phyloP scores from a whole-genome alignment of 73 alveolate species.

The Paramecium primaurelia region DNA sequence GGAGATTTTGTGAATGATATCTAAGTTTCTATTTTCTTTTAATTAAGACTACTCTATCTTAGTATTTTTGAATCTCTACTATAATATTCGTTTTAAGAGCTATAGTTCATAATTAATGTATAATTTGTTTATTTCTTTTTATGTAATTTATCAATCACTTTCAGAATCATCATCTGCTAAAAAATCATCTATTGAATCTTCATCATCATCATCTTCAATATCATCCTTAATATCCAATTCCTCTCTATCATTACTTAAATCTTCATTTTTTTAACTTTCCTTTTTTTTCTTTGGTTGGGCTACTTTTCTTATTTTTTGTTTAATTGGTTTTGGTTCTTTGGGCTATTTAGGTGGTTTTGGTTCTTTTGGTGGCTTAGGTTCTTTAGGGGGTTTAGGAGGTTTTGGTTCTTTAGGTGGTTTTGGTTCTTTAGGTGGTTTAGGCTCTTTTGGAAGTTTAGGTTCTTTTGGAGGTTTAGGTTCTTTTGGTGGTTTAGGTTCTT shows the following conservation, averaged over 20 bases:
- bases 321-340: background rate
- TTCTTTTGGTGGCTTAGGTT: background rate
- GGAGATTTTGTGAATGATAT: background rate
- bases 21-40: background rate
- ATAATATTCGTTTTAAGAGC: background rate
- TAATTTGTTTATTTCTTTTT: background rate
- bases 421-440: background rate
- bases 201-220: background rate
- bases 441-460: background rate
- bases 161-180: constrained; percentile 10
- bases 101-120: background rate
- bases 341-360: background rate
- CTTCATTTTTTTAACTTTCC: background rate
- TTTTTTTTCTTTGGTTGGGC: background rate
- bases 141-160: background rate
- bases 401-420: background rate
- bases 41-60: background rate
- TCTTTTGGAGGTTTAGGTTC: background rate
- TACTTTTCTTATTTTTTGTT: background rate
- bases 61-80: background rate
- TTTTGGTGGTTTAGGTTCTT: background rate
- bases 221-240: background rate
- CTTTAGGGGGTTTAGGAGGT: constrained; percentile 12
- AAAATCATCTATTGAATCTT: background rate
- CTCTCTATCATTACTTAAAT: background rate